Evolutionary conservation across 306 rosid genomes (phyloP).

Genomic region (Inga oerstediana): DNA sequence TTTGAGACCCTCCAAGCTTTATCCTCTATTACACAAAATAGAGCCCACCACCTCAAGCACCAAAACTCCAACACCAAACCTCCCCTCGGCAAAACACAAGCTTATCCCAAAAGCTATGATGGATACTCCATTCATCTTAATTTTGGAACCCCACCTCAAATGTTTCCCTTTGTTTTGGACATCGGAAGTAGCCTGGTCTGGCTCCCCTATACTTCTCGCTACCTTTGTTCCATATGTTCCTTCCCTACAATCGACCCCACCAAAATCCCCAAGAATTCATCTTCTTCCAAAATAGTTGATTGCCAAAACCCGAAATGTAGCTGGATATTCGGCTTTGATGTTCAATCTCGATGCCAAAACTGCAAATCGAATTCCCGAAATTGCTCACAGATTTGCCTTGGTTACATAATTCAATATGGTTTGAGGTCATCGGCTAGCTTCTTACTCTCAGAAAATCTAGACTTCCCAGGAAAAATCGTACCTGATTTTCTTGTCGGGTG

Average conservation of each 20-base stretch:
- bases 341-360: conserved; percentile 44
- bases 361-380: conserved; percentile 20
- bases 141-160: conserved; percentile 75
- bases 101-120: conserved; percentile 63
- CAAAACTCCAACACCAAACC: conserved; percentile 26
- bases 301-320: conserved; percentile 70
- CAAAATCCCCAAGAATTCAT: conserved; percentile 51
- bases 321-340: conserved; percentile 51
- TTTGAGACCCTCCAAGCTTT: conserved; percentile 44
- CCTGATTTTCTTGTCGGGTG: conserved; percentile 62
- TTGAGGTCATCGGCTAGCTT: conserved; percentile 63
- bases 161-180: conserved; percentile 61
- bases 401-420: conserved; percentile 65
- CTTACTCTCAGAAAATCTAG: conserved; percentile 60
- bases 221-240: conserved; percentile 56
- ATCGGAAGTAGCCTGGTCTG: conserved; percentile 80
- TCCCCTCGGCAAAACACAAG: conserved; percentile 32
- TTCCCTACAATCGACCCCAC: conserved; percentile 48
- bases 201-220: conserved; percentile 81
- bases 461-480: conserved; percentile 45
- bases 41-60: conserved; percentile 67
- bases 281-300: conserved; percentile 59
- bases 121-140: conserved; percentile 64
- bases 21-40: conserved; percentile 51
- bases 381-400: conserved; percentile 59